Base-by-base conservation (phyloP, 176 grass and related monocot species). In the Aegilops sharonensis region DNA sequence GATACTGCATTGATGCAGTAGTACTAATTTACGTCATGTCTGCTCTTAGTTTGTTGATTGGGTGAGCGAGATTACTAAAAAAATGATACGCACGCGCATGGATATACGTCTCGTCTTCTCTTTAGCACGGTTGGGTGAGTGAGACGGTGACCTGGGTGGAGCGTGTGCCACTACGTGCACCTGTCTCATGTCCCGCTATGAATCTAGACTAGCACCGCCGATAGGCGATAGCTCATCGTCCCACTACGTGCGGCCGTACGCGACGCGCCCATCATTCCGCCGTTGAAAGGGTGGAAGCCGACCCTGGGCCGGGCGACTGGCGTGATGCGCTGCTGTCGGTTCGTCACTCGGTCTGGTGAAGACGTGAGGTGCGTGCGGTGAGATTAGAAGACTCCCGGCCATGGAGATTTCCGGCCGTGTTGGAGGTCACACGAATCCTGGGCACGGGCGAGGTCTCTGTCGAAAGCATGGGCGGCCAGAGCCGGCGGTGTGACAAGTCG, bases 231-330 rank as follows among this genome's bases (percentile, higher is more conserved):
- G 45, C 61, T 75, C 78, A 3, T 36, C 68, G 27, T 7, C 40
- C 59, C 85, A 81, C 68, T 47, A 32, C 1, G 57, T 23, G 63
- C 50, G 62, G 61, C 8, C 86, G 29, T 34, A 77, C 87, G 45
- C 14, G 45, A 45, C 10, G 35, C 25, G 25, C 9, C 73, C 61
- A 77, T 89, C 47, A 89, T 89, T 84, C 77, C 62, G 77, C 63
- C 88, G 77, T 75, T 74, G 88, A 89, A 74, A 75, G 1, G 37
- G 11, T 36, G 8, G 68, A 70, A 2, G 18, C 37, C 36, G 12
- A 13, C 9, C 21, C 5, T 68, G 18, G 64, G 24, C 24, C 50
- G 50, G 50, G 18, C 6, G 54, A 59, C 54, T 59, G 54, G 54
- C 32, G 15, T 4, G 52, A 20, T 1, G 70, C 79, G 43, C 21